Evolutionary conservation across 768 basidiomycete genomes (phyloP), one percentile per base, ranked within the genome.

Genomic region (Russula sp.): DNA sequence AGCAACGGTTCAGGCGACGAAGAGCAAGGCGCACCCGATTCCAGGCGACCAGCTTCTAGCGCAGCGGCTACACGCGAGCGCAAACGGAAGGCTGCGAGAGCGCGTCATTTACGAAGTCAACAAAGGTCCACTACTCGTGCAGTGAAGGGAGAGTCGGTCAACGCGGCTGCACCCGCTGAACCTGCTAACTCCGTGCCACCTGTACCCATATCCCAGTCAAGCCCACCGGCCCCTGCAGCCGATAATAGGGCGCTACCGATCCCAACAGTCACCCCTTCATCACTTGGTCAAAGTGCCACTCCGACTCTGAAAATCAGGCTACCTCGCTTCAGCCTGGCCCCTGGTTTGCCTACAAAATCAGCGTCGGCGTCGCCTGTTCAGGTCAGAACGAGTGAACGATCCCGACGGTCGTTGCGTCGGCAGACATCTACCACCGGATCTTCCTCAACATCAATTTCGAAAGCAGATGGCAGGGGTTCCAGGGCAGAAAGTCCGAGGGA

Each of bases 271-370:
- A 58, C 42, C 34, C n/a, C 64, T 47, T 59, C 62, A 7, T 25
- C 39, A 16, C 34, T 49, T 29, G 41, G 49, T 9, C 52, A 47
- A 29, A 55, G 41, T 29, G n/a, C 18, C 7, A 45, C 62, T 11
- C 55, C 61, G 41, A 63, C 51, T 14, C 45, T 65, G 45, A 65
- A 65, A 52, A 65, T 65, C 43, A 48, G 64, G 56, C 41, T 65
- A 14, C 64, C 64, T 1, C 64, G 64, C 7, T 58, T 65, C 51
- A 62, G 56, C 52, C 36, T 63, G 8, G 47, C 25, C 34, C 55
- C 55, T 7, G 55, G 54, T 0, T 36, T 59, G 39, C 7, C 57
- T 6, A 38, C 61, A 14, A 65, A 63, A 45, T 50, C 54, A 41
- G 56, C 61, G 22, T 20, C 60, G 7, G 43, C 36, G 11, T 57